Percentiles rank a stretch among this genome's conserved stretches.
Conservation (phyloP, 1,284 basidiomycete genomes). For the Leccinum solheimii region DNA sequence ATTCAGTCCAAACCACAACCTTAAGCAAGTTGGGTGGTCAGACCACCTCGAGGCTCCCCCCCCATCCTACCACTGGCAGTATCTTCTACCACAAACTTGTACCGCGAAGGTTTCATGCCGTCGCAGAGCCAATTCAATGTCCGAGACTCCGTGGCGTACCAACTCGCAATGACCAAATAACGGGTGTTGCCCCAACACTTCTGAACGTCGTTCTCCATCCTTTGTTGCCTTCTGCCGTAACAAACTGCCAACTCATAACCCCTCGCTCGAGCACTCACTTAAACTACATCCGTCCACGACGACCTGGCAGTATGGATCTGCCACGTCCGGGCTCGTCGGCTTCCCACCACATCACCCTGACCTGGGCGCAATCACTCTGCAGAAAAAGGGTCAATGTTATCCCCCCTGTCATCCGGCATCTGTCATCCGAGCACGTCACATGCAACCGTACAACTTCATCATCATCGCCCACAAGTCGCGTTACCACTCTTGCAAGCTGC, state of each 20-base stretch:
- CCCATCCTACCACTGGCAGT: neutral
- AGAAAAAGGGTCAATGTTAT: slow-evolving; percentile 13
- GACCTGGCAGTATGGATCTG: slow-evolving; percentile 1
- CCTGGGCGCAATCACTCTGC: slow-evolving; percentile 22
- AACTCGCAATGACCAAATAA: slow-evolving; percentile 3
- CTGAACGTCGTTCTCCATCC: slow-evolving; percentile 1
- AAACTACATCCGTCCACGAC: slow-evolving; percentile 15
- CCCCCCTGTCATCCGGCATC: slow-evolving; percentile 11
- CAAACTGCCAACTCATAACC: slow-evolving; percentile 15
- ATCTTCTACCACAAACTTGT: slow-evolving; percentile 1
- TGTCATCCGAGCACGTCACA: slow-evolving; percentile 12
- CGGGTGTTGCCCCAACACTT: neutral
- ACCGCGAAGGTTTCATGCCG: slow-evolving; percentile 31
- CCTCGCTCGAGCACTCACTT: slow-evolving; percentile 11
- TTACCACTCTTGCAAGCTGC: slow-evolving; percentile 14
- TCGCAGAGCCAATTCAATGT: slow-evolving; percentile 27
- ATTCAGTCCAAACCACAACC: slow-evolving; percentile 11
- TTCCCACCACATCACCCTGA: slow-evolving; percentile 17
- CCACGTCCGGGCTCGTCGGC: slow-evolving; percentile 21
- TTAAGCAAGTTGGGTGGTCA: slow-evolving; percentile 1
- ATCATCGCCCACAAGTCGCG: slow-evolving; percentile 15
- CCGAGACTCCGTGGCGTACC: slow-evolving; percentile 34
- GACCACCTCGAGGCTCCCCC: slow-evolving; percentile 14
- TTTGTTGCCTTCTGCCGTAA: slow-evolving; percentile 6
- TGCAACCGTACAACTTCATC: neutral